Conservation (phyloP, 2,329 filamentous ascomycete species). For the Pseudogymnoascus sp. region DNA sequence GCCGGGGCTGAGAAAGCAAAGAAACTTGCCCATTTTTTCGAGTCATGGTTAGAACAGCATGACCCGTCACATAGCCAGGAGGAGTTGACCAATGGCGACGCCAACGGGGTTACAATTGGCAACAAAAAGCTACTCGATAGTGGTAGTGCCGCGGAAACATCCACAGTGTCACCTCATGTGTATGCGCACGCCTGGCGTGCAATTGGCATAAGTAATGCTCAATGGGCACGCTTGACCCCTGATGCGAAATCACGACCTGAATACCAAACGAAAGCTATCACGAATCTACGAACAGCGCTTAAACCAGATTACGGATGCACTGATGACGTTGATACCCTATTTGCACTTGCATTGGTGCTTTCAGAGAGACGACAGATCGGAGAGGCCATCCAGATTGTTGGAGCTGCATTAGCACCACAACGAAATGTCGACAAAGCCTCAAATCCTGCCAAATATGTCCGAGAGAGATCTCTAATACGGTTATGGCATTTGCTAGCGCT, state of each 20-base stretch:
- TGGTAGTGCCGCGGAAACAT: constrained; percentile 8
- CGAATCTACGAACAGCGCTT: constrained; percentile 67
- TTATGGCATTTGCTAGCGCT: constrained; percentile 89
- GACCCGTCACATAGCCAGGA: constrained; percentile 19
- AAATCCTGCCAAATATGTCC: constrained; percentile 30
- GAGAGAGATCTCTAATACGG: constrained; percentile 63
- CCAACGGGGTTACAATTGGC: neutral
- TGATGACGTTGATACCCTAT: constrained; percentile 69
- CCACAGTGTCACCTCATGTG: constrained; percentile 48
- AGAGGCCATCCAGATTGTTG: constrained; percentile 75
- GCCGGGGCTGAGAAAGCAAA: constrained; percentile 74
- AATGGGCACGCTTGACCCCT: constrained; percentile 79
- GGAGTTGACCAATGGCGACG: constrained; percentile 22
- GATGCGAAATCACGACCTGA: constrained; percentile 65
- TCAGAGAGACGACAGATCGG: constrained; percentile 79
- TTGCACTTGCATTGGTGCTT: constrained; percentile 75
- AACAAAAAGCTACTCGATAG: constrained; percentile 18
- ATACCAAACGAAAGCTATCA: constrained; percentile 71
- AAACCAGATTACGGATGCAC: constrained; percentile 58
- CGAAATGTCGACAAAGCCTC: constrained; percentile 36
- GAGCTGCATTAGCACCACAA: constrained; percentile 59
- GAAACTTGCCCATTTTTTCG: constrained; percentile 62
- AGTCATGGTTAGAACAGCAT: constrained; percentile 65
- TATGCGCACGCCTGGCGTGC: constrained; percentile 73
- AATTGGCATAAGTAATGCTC: constrained; percentile 77